phyloP scores from a whole-genome alignment of 805 yeast species.

The Starmerella riodocensis region DNA sequence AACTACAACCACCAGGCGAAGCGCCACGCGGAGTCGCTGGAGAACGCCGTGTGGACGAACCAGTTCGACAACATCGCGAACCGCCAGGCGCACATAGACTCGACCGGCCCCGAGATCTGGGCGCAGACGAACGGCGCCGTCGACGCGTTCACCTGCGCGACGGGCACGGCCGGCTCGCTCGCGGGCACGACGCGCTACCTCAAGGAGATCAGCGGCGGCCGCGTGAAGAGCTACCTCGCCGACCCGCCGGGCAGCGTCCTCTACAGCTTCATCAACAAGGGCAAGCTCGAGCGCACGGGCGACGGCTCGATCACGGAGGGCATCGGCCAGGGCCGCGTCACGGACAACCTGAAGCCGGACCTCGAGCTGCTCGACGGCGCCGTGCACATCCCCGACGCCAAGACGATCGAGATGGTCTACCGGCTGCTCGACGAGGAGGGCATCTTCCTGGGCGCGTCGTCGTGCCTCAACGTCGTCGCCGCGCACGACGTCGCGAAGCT shows the following conservation, averaged over 20 bases:
- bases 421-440: slow-evolving; percentile 81
- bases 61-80: slow-evolving; percentile 84
- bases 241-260: slow-evolving; percentile 91
- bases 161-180: slow-evolving; percentile 89
- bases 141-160: slow-evolving; percentile 77
- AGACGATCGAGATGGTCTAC: slow-evolving; percentile 72
- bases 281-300: slow-evolving; percentile 64
- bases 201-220: slow-evolving; percentile 51
- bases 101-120: slow-evolving; percentile 92
- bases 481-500: slow-evolving; percentile 63
- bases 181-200: slow-evolving; percentile 75
- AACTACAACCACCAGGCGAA: slow-evolving; percentile 81
- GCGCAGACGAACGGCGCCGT: slow-evolving; percentile 64
- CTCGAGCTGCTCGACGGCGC: slow-evolving; percentile 69
- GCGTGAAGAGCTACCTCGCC: slow-evolving; percentile 55
- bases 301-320: slow-evolving; percentile 81
- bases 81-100: slow-evolving; percentile 74
- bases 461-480: slow-evolving; percentile 82
- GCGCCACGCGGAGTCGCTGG: slow-evolving; percentile 63
- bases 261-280: slow-evolving; percentile 60
- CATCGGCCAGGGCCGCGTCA: slow-evolving; percentile 89
- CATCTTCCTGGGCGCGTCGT: slow-evolving; percentile 77
- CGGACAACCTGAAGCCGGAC: slow-evolving; percentile 66
- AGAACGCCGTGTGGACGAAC: slow-evolving; percentile 83
- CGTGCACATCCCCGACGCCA: slow-evolving; percentile 60